phyloP scores from a whole-genome alignment of 164 flowering plant species.

The Nymphaea thermarum region DNA sequence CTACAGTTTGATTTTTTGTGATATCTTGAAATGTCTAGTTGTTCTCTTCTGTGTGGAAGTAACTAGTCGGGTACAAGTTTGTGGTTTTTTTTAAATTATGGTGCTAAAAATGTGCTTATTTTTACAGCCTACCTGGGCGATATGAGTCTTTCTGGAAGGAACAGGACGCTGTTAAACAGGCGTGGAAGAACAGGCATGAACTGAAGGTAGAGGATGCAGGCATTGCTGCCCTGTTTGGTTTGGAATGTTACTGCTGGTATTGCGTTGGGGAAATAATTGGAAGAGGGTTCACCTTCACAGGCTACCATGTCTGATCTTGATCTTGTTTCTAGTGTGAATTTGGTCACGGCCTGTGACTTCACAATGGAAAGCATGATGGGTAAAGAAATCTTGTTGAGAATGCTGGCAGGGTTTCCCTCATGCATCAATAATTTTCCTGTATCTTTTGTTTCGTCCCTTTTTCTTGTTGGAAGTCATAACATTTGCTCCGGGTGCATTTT shows the following conservation, averaged over 20 bases:
- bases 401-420: background rate
- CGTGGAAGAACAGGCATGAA: slow-evolving; percentile 12
- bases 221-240: slow-evolving; percentile 12
- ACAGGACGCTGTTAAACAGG: slow-evolving; percentile 9
- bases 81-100: no score
- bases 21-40: no score
- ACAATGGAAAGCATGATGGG: background rate
- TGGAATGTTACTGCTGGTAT: slow-evolving; percentile 12
- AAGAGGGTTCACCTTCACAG: slow-evolving; percentile 16
- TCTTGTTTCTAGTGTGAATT: background rate
- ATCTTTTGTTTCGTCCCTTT: background rate
- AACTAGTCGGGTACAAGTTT: no score
- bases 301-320: slow-evolving; percentile 8
- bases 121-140: slow-evolving; percentile 12
- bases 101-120: background rate
- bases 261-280: slow-evolving; percentile 14
- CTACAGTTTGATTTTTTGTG: no score
- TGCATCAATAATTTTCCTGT: background rate
- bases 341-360: background rate
- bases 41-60: no score
- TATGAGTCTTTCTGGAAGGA: slow-evolving; percentile 14
- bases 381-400: background rate
- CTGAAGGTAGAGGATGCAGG: slow-evolving; percentile 17
- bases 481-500: no score
- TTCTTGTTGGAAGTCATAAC: background rate